Evolutionary conservation across 1,284 basidiomycete species (phyloP), one percentile per base, ranked within the genome.

Genomic region (Phenoliferia sp.): DNA sequence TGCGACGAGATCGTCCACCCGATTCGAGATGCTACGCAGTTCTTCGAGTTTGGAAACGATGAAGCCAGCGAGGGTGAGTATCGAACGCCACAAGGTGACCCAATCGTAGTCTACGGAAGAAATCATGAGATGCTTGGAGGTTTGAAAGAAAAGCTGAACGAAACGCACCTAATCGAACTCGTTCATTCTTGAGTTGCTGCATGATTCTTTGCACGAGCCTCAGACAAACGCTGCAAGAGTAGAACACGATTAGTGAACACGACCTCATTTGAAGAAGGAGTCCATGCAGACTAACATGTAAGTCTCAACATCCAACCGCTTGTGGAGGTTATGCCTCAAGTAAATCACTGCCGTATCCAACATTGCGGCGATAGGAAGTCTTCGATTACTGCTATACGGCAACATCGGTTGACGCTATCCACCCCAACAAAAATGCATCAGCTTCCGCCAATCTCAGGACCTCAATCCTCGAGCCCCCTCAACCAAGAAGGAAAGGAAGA

Each of bases 311-410:
- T 75, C 73, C 10, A 76, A 60, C 16, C 67, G 64, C 26, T 66
- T 65, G 52, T 60, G 59, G 9, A 75, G 59, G 59, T 75, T 75
- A 35, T 74, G 72, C 32, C 73, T 61, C 15, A 76, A 50, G 55
- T 69, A 76, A 34, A 73, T 60, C 26, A 74, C 66, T 15, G 67
- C 62, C 33, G 67, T 61, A 59, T 77, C 76, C 61, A 77, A 61
- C 56, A 77, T 71, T 19, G 73, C 69, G 12, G 67, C 67, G 10
- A 75, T 39, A 3, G 69, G 66, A 3, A 68, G 60, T 54, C 26
- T 50, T 29, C 48, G 26, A 16, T 61, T 50, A 36, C 22, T 61
- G 33, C 31, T n/a, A 33, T 62, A 10, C 7, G 71, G 63, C 2
- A 74, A 64, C 26, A 67, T 63, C 2, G 74, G 74, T 22, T 65